Conservation (phyloP, 2,329 filamentous ascomycete species). For the Xylaria hypoxylon region DNA sequence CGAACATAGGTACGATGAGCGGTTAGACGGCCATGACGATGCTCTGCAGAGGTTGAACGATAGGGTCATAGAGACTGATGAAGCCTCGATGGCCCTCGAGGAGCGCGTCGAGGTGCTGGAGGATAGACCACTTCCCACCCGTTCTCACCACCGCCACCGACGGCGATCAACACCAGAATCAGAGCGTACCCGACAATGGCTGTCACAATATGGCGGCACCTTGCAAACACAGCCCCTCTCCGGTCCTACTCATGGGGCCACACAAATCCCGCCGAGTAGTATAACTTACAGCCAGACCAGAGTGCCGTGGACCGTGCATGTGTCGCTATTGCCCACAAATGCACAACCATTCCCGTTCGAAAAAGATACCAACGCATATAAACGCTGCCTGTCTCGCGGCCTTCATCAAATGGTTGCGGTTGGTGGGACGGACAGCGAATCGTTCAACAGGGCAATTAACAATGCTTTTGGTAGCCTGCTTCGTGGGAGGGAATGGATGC, state of each 20-base stretch:
- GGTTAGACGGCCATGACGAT: slow-evolving; percentile 55
- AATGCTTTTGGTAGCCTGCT: slow-evolving; percentile 63
- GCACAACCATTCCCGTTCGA: slow-evolving; percentile 70
- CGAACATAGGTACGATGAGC: slow-evolving; percentile 57
- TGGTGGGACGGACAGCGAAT: slow-evolving; percentile 60
- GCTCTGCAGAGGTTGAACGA: slow-evolving; percentile 60
- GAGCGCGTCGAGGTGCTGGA: slow-evolving; percentile 66
- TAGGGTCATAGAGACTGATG: slow-evolving; percentile 62
- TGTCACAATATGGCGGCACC: slow-evolving; percentile 29
- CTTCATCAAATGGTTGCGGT: slow-evolving; percentile 69
- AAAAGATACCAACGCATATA: slow-evolving; percentile 71
- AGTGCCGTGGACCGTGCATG: slow-evolving; percentile 66
- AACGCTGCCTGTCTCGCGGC: slow-evolving; percentile 69
- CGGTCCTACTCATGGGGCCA: slow-evolving; percentile 10
- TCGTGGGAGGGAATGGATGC: slow-evolving; percentile 65
- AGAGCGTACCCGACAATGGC: slow-evolving; percentile 37
- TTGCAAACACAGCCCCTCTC: slow-evolving; percentile 29
- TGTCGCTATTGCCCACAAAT: slow-evolving; percentile 67
- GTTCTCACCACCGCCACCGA: slow-evolving; percentile 46
- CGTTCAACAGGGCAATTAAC: slow-evolving; percentile 62
- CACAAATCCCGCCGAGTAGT: slow-evolving; percentile 15
- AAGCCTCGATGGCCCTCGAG: slow-evolving; percentile 64
- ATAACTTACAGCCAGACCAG: slow-evolving; percentile 24
- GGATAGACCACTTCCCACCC: slow-evolving; percentile 50
- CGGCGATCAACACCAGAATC: slow-evolving; percentile 47